Evolutionary conservation across 257 asterid species (phyloP).

Genomic region (Penstemon barbatus): DNA sequence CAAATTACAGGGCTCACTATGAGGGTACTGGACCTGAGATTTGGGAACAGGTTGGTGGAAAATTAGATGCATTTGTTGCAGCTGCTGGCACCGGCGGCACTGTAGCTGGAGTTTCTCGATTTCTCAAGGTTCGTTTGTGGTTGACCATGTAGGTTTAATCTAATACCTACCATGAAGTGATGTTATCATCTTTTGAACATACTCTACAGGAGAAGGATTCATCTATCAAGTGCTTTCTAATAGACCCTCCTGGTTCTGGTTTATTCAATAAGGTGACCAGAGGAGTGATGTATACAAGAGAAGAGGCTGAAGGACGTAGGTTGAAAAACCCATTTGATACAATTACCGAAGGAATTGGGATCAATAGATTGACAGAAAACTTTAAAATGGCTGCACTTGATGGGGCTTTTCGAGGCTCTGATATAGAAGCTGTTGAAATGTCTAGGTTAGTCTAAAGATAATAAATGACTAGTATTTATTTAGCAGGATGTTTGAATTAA

Average conservation of each 20-base stretch:
- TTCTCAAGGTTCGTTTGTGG: conserved; percentile 65
- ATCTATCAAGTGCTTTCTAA: conserved; percentile 69
- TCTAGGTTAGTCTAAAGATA: conserved; percentile 53
- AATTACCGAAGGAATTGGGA: conserved; percentile 93
- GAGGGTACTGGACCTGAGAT: conserved; percentile 96
- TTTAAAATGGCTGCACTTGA: conserved; percentile 81
- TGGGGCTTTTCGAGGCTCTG: conserved; percentile 91
- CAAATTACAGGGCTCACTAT: conserved; percentile 89
- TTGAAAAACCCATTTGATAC: conserved; percentile 93
- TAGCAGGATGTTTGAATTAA: no score
- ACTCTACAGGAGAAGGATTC: conserved; percentile 64
- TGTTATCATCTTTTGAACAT: conserved; percentile 11
- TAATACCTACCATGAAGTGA: neutral
- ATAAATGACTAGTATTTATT: no score
- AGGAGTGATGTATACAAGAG: conserved; percentile 92
- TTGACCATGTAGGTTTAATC: conserved; percentile 14
- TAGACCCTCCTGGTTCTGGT: conserved; percentile 98
- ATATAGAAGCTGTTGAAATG: conserved; percentile 93
- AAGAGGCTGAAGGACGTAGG: conserved; percentile 94
- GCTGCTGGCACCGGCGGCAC: conserved; percentile 99
- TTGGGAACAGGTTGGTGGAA: conserved; percentile 78
- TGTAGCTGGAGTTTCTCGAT: conserved; percentile 81
- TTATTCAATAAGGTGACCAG: conserved; percentile 91
- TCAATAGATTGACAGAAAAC: conserved; percentile 82
- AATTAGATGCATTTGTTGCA: conserved; percentile 87